These are phyloP conservation scores for Populus simonii DNA, from an alignment of 345 rosid genomes.

Conservation along the genomic window DNA sequence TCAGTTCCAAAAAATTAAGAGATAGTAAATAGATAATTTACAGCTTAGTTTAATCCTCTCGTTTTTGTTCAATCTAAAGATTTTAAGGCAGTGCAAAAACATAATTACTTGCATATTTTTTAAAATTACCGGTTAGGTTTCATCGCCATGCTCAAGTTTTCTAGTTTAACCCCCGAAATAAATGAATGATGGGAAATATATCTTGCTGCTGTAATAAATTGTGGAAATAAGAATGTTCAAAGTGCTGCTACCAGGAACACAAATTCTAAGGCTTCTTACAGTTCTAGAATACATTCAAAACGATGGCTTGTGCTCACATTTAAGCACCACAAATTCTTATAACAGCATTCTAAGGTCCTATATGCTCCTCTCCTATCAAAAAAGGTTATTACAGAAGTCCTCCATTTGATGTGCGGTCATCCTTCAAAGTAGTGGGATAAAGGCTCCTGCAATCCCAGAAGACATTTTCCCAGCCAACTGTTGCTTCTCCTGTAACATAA, in stretches of 20 bases:
- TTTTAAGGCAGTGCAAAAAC: too few species aligned
- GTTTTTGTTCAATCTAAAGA: too few species aligned
- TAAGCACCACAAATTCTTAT: neutral
- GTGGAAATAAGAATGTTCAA: neutral
- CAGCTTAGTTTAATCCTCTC: too few species aligned
- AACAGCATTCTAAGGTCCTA: neutral
- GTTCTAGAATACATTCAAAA: neutral
- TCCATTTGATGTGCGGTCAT: neutral
- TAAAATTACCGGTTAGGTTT: too few species aligned
- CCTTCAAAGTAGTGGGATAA: neutral
- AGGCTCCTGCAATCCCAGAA: neutral
- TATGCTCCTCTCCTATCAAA: neutral
- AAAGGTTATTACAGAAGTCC: neutral
- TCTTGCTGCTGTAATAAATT: neutral
- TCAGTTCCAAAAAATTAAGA: too few species aligned
- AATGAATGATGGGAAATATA: neutral
- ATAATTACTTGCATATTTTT: neutral
- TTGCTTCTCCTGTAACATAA: neutral
- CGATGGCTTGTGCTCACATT: neutral
- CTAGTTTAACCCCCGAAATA: neutral
- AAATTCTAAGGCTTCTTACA: neutral
- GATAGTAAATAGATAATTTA: too few species aligned
- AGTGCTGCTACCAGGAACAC: neutral
- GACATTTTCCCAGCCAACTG: neutral
- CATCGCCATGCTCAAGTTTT: neutral